Evolutionary conservation across 352 stramenopile genomes (phyloP).

Genomic region (Phytopythium chamaehyphon): DNA sequence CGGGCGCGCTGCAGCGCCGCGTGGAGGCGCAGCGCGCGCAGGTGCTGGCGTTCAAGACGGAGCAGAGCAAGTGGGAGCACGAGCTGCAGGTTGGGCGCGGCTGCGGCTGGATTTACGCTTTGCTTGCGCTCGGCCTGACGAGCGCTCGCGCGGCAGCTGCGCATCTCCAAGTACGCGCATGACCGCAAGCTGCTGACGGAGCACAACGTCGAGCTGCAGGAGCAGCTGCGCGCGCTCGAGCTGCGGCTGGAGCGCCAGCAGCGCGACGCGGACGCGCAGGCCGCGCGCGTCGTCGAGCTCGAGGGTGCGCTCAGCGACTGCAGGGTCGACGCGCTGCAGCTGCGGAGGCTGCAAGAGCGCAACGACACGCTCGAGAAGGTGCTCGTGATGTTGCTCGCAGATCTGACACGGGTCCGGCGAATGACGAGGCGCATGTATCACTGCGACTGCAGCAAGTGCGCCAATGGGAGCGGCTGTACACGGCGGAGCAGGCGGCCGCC

Average conservation of each 20-base stretch:
- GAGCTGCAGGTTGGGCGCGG: conserved; percentile 41
- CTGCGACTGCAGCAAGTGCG: conserved; percentile 30
- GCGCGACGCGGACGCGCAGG: conserved; percentile 52
- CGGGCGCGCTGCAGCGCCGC: conserved; percentile 48
- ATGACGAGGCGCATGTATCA: no score
- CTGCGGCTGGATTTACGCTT: no score
- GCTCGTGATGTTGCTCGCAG: no score
- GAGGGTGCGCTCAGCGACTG: conserved; percentile 50
- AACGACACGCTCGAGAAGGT: conserved; percentile 50
- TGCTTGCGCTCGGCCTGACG: no score
- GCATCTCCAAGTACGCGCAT: conserved; percentile 73
- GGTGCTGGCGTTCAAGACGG: conserved; percentile 72
- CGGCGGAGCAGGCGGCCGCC: conserved; percentile 32
- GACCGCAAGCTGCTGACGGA: conserved; percentile 76
- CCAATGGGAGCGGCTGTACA: conserved; percentile 58
- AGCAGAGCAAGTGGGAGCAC: conserved; percentile 83
- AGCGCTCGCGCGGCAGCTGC: conserved; percentile 23
- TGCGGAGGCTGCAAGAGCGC: conserved; percentile 26
- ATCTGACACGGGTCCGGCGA: no score
- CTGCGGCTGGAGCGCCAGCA: conserved; percentile 38
- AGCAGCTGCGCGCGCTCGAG: conserved; percentile 46
- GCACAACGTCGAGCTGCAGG: conserved; percentile 77
- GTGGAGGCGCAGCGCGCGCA: conserved; percentile 71
- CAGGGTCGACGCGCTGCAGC: conserved; percentile 29
- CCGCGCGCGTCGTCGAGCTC: conserved; percentile 55